Base-by-base conservation (phyloP, 2,329 filamentous ascomycete genomes). In the Colletotrichum echinochloae region DNA sequence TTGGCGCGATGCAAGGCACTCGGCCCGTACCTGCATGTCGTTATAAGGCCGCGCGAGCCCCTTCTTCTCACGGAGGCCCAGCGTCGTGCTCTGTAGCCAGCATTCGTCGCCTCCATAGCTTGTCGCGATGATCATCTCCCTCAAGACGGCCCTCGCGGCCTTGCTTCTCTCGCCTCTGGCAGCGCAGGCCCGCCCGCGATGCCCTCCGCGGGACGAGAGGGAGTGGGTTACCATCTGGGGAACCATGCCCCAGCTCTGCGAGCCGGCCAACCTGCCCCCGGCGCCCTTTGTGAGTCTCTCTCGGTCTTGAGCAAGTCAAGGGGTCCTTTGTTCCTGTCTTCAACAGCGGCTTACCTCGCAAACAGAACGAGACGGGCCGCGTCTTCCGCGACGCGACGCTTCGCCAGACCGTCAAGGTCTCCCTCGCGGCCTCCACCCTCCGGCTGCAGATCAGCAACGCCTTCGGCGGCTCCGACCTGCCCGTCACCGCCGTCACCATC, bases 191-290 rank as follows among this genome's bases (percentile, higher is more conserved):
- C 65, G 60, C 33, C 60, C 60, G 39, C 54, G 60, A 20, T 65
- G 41, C 33, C 59, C 69, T 12, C 39, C 57, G 26, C 64, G 68
- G 14, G 73, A 72, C n/a, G 73, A 74, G 49, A 74, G 83, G 56
- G 85, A 87, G 72, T 91, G 89, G 89, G 83, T 90, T 18, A 85
- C 87, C 72, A 87, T 87, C 16, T 91, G 89, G 89, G 85, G 86
- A 0, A 79, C 86, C 2, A 91, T 90, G 89, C 89, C 89, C 0
- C 88, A 91, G 76, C 79, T 90, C 66, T 87, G 86, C 2, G 89
- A 91, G 78, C 84, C 84, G 2, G 80, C 79, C 8, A 91, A 91
- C 73, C 78, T 91, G 3, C 89, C 89, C 20, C 84, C 85, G 1
- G 75, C 82, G 4, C 87, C 87, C 35, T 91, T 88, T 77, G 86